Evolutionary conservation across 352 stramenopile species (phyloP).

Genomic region (Aphanomyces stellatus): DNA sequence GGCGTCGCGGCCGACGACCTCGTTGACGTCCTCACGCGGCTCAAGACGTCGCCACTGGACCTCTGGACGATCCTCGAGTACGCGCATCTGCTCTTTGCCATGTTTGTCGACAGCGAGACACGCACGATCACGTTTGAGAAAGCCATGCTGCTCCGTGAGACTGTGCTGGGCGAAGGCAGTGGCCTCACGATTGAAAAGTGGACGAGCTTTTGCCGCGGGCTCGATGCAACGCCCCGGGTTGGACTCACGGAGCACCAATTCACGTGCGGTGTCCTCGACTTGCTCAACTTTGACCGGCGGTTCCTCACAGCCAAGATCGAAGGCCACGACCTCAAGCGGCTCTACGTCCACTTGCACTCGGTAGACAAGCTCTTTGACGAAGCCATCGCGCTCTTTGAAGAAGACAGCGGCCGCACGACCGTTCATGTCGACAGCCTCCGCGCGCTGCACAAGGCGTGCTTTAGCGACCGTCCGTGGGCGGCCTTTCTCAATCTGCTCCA

Average conservation of each 20-base stretch:
- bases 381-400: constrained; percentile 38
- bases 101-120: constrained; percentile 26
- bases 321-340: constrained; percentile 29
- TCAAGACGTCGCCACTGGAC: constrained; percentile 34
- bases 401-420: constrained; percentile 23
- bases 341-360: constrained; percentile 39
- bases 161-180: constrained; percentile 31
- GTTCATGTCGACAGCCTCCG: constrained; percentile 34
- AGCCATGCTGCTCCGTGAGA: constrained; percentile 32
- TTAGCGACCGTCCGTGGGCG: constrained; percentile 23
- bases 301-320: neutral
- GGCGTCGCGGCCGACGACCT: constrained; percentile 37
- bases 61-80: constrained; percentile 52
- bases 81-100: constrained; percentile 40
- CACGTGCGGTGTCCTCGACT: constrained; percentile 35
- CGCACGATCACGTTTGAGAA: constrained; percentile 27
- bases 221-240: constrained; percentile 29
- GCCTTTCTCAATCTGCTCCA: constrained; percentile 26
- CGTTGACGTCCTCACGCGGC: constrained; percentile 35
- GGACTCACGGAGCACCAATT: constrained; percentile 44
- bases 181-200: constrained; percentile 27
- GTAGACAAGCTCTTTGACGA: constrained; percentile 37
- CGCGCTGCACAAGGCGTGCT: constrained; percentile 25
- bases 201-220: constrained; percentile 29
- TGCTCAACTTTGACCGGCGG: constrained; percentile 23